Evolutionary conservation across 2,329 filamentous ascomycete species (phyloP), one percentile per base, ranked within the genome.

Genomic region (Talaromyces marneffei): DNA sequence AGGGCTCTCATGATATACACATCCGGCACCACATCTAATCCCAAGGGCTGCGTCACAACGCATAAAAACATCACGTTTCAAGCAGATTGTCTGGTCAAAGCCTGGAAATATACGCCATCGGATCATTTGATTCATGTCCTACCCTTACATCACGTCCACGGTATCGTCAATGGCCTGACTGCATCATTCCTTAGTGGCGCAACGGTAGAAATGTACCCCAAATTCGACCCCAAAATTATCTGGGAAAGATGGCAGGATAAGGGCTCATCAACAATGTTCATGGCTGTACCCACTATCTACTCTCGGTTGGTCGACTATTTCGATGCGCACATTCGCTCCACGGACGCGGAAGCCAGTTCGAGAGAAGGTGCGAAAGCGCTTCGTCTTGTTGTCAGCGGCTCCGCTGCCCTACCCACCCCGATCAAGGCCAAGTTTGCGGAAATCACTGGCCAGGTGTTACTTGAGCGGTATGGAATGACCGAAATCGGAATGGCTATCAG

Each of bases 271-370:
- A 75, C 77, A 0, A 77, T 82, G 72, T 82, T 82, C 71, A 78
- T 79, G 65, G 80, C 78, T 16, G 80, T 82, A 1, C 80, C 80
- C 3, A 82, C 80, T 1, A 80, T 82, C 31, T 82, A 81, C 68
- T 77, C 79, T 50, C 74, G 79, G 0, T 69, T 82, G 56, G 75
- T 78, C 61, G 75, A 80, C 60, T 77, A 80, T 59, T 78, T 77
- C 55, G 75, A 78, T 48, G 50, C 70, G 12, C 65, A 75, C 33
- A 73, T 78, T 44, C 71, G 71, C 20, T 72, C 71, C 1, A 75
- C 74, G 2, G 68, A 70, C 5, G 54, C 63, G 1, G 76, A 79
- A 56, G 33, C 64, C 9, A 66, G 68, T 14, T 70, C 76, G 5
- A 66, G 74, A 25, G 61, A 60, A 4, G 74, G 74, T 1, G 72